Evolutionary conservation across 768 basidiomycete genomes (phyloP), one percentile per base, ranked within the genome.

Genomic region (Tricholoma furcatifolium): DNA sequence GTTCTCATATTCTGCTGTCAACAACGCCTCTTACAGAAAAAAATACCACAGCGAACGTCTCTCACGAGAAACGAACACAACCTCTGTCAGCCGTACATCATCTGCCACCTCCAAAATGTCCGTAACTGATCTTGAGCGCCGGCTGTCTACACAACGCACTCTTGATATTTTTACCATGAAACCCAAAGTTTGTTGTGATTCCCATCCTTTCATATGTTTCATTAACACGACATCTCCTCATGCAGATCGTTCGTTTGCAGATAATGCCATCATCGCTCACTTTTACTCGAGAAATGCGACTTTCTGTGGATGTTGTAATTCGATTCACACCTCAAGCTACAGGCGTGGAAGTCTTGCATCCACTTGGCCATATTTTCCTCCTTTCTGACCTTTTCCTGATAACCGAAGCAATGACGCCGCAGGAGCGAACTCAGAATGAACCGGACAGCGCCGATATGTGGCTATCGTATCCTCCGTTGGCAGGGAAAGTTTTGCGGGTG

Each of bases 131-230:
- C 79, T 99, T 14, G 96, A 98, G 65, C 74, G 80, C 31, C 77
- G 91, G 23, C 76, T 99, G 31, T 79, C 85, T 24, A 87, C 91
- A 1, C 81, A 87, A 27, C 76, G 81, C 17, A 91, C 91, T 7
- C 71, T 98, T 24, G 97, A 99, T 67, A 85, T 99, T 41, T 99
- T 99, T 67, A 91, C 92, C 1, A 96, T 99, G 93, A 80, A 82
- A 57, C 88, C 88, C 1, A 94, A 93, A 82, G 96, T 93, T 57
- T 23, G 57, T 52, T 2, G 12, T 15, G 15, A 48, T 55, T 38
- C 58, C 35, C n/a, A 30, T 10, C 39, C 4, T 38, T 36, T 41
- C n/a, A 8, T n/a, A 30, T 11, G 15, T 14, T 7, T 34, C 31
- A 10, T 46, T 48, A 27, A 27, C 27, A 3, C 20, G 27, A 10